Evolutionary conservation across 2,329 filamentous ascomycete genomes (phyloP), one percentile per base, ranked within the genome.

Genomic region (Sclerotinia minor): DNA sequence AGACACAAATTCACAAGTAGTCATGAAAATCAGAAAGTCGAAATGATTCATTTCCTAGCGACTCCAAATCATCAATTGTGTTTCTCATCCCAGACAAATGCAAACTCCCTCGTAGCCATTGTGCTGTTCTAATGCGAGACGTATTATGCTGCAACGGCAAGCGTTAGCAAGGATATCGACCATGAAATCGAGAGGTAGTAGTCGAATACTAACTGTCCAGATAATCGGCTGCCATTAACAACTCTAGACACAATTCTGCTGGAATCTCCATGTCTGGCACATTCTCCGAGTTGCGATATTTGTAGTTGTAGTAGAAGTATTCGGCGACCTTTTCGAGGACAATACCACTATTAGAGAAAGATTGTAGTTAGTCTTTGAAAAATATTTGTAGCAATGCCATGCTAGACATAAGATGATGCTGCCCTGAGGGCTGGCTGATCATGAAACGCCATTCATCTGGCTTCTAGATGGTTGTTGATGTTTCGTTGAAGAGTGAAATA

Each of bases 231-330:
- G 90, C 91, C 80, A 90, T 89, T 71, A 94, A 80, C 69, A 94
- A 78, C 80, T 94, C 91, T 54, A 94, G 82, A 73, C 90, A 93
- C 61, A 94, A 81, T 79, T 94, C 90, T 41, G 90, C 86, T 17
- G 90, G 90, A 68, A 94, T 89, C 21, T 93, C 90, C 87, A 93
- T 90, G 75, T 94, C 91, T 5, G 89, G 87, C 26, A 93, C 90
- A 73, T 92, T 88, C 73, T 89, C 87, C 72, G 82, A 82, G 72
- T 92, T 85, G 64, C 84, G 84, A 79, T 92, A 84, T 75, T 88
- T 89, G 79, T 92, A 89, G 81, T 90, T 91, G 81, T 93, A 94
- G 77, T 92, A 91, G 70, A 93, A 89, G 79, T 94, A 94, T 79
- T 94, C 90, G 78, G 89, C 90, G 44, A 94, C 88, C 77, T 92